Evolutionary conservation across 2,329 filamentous ascomycete genomes (phyloP), one percentile per base, ranked within the genome.

Genomic region (Harringtonia lauricola): DNA sequence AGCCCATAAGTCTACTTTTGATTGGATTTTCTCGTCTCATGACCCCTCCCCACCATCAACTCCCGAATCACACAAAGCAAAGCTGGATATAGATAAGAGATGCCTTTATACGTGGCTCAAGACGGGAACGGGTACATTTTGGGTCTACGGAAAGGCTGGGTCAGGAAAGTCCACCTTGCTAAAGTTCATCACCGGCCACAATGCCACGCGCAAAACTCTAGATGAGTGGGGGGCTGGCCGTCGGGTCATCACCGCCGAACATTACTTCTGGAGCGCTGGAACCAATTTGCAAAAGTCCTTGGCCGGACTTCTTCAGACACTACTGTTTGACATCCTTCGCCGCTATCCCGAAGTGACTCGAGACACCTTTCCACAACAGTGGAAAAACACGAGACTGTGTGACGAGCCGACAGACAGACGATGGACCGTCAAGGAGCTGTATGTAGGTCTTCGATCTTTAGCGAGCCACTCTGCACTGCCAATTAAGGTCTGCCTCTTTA

Each of bases 81-180:
- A 8, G 9, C 35, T 14, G 15, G n/a, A 8, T 8, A 12, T 8
- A 24, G 18, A n/a, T 14, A 22, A 37, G 3, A 37, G 12, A 9
- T 12, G 19, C 15, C 22, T 37, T 37, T 14, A 24, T n/a, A 37
- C 35, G 18, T 37, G 35, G 35, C 35, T 37, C 19, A 24, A 37
- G 19, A 21, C 35, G 3, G 35, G 35, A 14, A 21, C 8, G 17
- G 35, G 35, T 10, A 22, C 22, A 4, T 37, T 37, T 18, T 37
- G 35, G 35, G n/a, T 42, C 18, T 36, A 17, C 8, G 40, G 40
- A 17, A 42, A 42, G 18, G 5, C 24, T 28, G 40, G 40, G 12
- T 35, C 40, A 7, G 40, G 40, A 19, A 42, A 42, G n/a, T 42
- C 40, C 8, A 42, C 40, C 7, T 17, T 42, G 40, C 28, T 42